Conservation (phyloP, 768 basidiomycete species). For the Tylopilus sp. region DNA sequence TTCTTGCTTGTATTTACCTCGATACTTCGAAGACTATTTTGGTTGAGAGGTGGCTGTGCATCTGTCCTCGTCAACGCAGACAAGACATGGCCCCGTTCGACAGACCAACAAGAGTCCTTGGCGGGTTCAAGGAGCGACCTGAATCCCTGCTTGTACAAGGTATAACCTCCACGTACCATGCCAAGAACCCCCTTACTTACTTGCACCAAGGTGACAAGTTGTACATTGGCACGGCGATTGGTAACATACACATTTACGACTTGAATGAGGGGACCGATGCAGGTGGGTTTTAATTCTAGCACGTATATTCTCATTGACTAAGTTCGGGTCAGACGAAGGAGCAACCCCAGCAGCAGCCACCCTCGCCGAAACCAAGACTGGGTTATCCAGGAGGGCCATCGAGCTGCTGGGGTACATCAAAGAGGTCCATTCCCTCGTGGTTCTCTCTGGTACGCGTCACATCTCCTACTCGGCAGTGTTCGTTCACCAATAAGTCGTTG, state of each 20-base stretch:
- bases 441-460: constrained; percentile 65
- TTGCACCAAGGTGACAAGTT: constrained; percentile 46
- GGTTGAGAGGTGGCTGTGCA: too few species aligned
- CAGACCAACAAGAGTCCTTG: constrained; percentile 22
- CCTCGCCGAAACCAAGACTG: constrained; percentile 64
- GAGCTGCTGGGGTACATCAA: constrained; percentile 87
- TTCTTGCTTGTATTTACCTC: neutral
- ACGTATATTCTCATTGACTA: constrained; percentile 26
- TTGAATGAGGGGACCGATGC: constrained; percentile 37
- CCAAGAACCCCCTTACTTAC: neutral
- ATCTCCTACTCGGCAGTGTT: constrained; percentile 11
- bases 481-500: constrained; percentile 2
- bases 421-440: constrained; percentile 80
- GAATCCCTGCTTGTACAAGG: constrained; percentile 33
- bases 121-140: constrained; percentile 35
- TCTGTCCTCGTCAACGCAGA: too few species aligned
- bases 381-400: constrained; percentile 63
- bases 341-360: constrained; percentile 17
- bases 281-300: constrained; percentile 30
- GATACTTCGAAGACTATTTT: too few species aligned
- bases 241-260: constrained; percentile 52
- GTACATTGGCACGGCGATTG: constrained; percentile 59
- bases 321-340: constrained; percentile 3
- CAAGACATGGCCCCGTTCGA: constrained; percentile 33
- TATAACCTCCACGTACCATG: constrained; percentile 1